Conservation (phyloP, 1,284 basidiomycete genomes). For the Grifola frondosa region DNA sequence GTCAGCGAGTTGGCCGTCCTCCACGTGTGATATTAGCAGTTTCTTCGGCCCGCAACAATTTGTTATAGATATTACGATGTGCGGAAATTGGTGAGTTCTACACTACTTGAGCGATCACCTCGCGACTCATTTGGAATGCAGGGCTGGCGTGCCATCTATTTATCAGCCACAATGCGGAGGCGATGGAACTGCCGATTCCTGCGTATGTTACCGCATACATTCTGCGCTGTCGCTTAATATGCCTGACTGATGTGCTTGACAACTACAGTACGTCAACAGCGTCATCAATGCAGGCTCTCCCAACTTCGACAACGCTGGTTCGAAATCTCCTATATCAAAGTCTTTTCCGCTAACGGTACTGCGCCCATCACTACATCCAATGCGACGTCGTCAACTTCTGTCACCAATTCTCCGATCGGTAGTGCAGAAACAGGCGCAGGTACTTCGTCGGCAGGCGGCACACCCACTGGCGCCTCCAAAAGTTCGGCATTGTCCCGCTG, state of each 20-base stretch:
- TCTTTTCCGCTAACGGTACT: too few species aligned
- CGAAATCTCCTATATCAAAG: slow-evolving; percentile 51
- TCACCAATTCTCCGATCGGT: too few species aligned
- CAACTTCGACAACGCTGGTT: slow-evolving; percentile 52
- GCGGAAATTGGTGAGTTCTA: slow-evolving; percentile 42
- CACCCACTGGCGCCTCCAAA: too few species aligned
- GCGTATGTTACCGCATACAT: slow-evolving; percentile 19
- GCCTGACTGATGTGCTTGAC: neutral
- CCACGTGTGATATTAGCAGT: slow-evolving; percentile 44
- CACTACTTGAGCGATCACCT: neutral
- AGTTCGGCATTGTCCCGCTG: too few species aligned
- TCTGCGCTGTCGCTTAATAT: neutral
- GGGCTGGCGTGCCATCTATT: slow-evolving; percentile 44
- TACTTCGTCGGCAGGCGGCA: too few species aligned
- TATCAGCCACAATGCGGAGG: slow-evolving; percentile 42
- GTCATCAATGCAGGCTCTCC: slow-evolving; percentile 52
- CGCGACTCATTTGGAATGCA: slow-evolving; percentile 13
- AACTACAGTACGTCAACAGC: slow-evolving; percentile 50
- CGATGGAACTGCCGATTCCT: slow-evolving; percentile 24
- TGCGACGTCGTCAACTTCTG: too few species aligned
- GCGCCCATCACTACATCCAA: too few species aligned
- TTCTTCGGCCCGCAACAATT: slow-evolving; percentile 56
- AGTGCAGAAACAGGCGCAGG: too few species aligned
- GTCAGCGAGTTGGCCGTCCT: slow-evolving; percentile 50
- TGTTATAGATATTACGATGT: slow-evolving; percentile 57